Evolutionary conservation across 192 early-diverging fungal species (phyloP).

Genomic region (Coemansia sp.): DNA sequence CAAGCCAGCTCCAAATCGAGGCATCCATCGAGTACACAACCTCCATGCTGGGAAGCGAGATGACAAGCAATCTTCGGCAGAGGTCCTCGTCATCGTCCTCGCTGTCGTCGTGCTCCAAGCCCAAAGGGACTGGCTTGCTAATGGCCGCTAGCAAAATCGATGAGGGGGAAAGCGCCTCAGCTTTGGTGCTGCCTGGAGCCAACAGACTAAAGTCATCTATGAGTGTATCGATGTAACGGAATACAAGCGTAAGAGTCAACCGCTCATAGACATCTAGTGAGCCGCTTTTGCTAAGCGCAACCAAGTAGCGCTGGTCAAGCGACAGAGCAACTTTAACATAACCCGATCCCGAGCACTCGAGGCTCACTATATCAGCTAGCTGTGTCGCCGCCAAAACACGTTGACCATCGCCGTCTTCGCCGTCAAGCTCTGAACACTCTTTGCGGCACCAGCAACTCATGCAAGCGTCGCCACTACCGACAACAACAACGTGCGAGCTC

Average conservation of each 20-base stretch:
- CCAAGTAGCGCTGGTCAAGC: conserved; percentile 24
- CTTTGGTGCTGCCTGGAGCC: neutral
- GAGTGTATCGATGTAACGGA: conserved; percentile 20
- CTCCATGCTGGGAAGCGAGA: conserved; percentile 25
- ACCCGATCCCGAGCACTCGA: conserved; percentile 21
- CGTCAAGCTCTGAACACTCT: neutral
- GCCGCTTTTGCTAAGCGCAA: conserved; percentile 29
- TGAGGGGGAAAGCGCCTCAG: neutral
- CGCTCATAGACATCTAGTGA: conserved; percentile 43
- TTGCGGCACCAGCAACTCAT: conserved; percentile 40
- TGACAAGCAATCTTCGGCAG: conserved; percentile 20
- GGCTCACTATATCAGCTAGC: conserved; percentile 27
- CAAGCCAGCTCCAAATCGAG: conserved; percentile 37
- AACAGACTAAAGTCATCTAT: conserved; percentile 39
- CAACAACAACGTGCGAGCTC: conserved; percentile 16
- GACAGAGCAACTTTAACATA: conserved; percentile 25
- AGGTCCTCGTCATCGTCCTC: conserved; percentile 1
- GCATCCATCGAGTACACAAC: conserved; percentile 24
- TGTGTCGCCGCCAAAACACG: neutral
- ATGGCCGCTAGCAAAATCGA: conserved; percentile 19
- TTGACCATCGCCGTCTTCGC: neutral
- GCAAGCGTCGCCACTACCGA: conserved; percentile 24
- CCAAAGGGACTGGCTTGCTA: conserved; percentile 14
- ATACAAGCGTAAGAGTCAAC: conserved; percentile 41
- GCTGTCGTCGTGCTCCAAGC: neutral